Evolutionary conservation across 768 basidiomycete genomes (phyloP), one percentile per base, ranked within the genome.

Genomic region (Russula brevipes): DNA sequence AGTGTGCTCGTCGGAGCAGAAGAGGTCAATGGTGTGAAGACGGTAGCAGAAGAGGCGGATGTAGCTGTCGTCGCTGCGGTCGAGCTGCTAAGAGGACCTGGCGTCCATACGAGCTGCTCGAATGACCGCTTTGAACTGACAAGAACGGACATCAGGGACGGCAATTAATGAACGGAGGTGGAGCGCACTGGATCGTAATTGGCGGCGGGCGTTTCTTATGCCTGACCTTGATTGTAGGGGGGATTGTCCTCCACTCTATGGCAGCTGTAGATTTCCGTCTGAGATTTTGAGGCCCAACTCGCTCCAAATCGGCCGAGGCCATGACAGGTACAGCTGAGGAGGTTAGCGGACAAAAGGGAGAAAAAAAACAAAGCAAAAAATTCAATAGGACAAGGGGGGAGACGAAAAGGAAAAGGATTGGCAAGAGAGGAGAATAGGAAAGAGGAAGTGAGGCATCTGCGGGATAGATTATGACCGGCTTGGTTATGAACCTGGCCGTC

Each of bases 131-230:
- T 64, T 45, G 63, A 64, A 60, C 63, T 64, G 54, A 39, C 11
- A 53, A 41, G 19, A 17, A 11, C 5, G 35, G 9, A 54, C 35
- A 45, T 60, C 41, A 55, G 50, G 4, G 30, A 38, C 16, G 41
- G 12, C 33, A 30, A 31, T 44, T 41, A 39, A n/a, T 53, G 38
- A 47, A 35, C 38, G 57, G 57, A 60, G 41, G 39, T 53, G 46
- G 47, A 55, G 54, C 63, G 59, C 46, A 66, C 66, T 65, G 66
- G 3, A 66, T 60, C 19, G 63, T 64, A 30, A 66, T 59, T 0
- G 66, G 66, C 1, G 66, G 63, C 9, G 66, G 66, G 35, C 66
- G 66, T 56, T 66, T 66, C 59, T 66, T 66, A 66, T 66, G 63
- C 41, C 66, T 59, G 50, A 65, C 63, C 54, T 66, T 66, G 54